Evolutionary conservation across 1,284 basidiomycete species (phyloP), one percentile per base, ranked within the genome.

Genomic region (Leccinum angustisporum): DNA sequence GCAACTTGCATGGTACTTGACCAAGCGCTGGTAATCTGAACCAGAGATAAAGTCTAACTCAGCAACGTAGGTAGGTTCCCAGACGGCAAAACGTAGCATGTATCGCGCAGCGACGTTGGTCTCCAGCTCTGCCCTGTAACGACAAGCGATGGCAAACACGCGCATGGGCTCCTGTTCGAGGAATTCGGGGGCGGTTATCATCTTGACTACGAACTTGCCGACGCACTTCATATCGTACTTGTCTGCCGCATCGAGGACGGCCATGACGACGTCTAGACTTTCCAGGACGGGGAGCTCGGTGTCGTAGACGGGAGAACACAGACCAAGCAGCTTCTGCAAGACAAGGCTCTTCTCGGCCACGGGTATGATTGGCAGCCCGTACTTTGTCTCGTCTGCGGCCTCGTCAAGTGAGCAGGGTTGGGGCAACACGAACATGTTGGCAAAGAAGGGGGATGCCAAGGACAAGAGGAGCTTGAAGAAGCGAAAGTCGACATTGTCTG

Each of bases 71-170:
- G 68, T 65, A n/a, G 68, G 67, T 38, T 74, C 69, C 62, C 74
- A 71, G 21, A 78, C 65, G n/a, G 80, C 76, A 46, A 77, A 76
- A 52, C 75, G 76, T 16, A 83, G 70, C 58, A 80, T 79, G 61
- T 77, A 75, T 57, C 72, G 73, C 2, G 81, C 81, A 18, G 83
- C 83, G 25, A 73, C 64, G 48, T 74, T 76, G 8, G 79, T 80
- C 66, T 83, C 78, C 16, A 63, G 61, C 57, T 74, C 74, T 69
- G 81, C 80, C 31, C 77, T 76, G 64, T 81, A 81, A 14, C 75
- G 75, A 70, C 77, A 81, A 51, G 83, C 79, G 59, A 85, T 79
- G 1, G 81, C 82, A 62, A 81, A 85, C 14, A 82, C 81, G n/a
- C 80, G 77, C 60, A 85, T 66, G 21, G 83, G 79, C 43, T 81